Base-by-base conservation (phyloP, 129 eudicot genomes). In the Artemisia argyi region DNA sequence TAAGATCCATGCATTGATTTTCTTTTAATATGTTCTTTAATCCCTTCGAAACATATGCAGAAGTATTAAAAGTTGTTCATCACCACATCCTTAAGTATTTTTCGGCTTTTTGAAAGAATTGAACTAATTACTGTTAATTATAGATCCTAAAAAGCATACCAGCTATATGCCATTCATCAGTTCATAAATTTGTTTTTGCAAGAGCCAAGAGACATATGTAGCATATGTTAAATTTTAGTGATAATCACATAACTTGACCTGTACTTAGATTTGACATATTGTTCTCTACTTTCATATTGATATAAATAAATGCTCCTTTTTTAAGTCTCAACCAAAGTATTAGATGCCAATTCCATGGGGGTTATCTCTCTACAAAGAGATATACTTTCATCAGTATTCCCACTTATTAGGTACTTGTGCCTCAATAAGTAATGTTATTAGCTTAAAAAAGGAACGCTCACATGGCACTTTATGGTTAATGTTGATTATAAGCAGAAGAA, bases 261-360 rank as follows among this genome's bases (percentile, higher is more conserved):
- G 15, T 56, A 66, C 22, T 13, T 65, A 50, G 83, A 73, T 73
- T 73, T 67, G 83, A 73, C 79, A 73, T 57, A 73, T 65, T 79
- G 75, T 79, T 79, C 79, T 61, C 22, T 73, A 51, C 71, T 73
- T 73, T 73, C 69, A 73, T 79, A 59, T 56, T 47, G 16, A 61
- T 51, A 28, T 14, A 24, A 24, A 24, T 24, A 55, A 57, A 24
- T 59, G 74, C 52, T 59, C 50, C 75, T 67, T 68, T 20, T 68
- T 57, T 72, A 53, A 68, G 79, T 56, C 46, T 67, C 66, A 73
- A 79, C 70, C 66, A 63, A 79, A 73, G 83, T 52, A 79, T 79
- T 70, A 12, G 79, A 79, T 79, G 75, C 83, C 39, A 79, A 73
- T 28, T 67, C n/a, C 44, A 42, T 51, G 60, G 73, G 58, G 71